phyloP scores from a whole-genome alignment of 2,329 filamentous ascomycete genomes.

The Didymella sp. region DNA sequence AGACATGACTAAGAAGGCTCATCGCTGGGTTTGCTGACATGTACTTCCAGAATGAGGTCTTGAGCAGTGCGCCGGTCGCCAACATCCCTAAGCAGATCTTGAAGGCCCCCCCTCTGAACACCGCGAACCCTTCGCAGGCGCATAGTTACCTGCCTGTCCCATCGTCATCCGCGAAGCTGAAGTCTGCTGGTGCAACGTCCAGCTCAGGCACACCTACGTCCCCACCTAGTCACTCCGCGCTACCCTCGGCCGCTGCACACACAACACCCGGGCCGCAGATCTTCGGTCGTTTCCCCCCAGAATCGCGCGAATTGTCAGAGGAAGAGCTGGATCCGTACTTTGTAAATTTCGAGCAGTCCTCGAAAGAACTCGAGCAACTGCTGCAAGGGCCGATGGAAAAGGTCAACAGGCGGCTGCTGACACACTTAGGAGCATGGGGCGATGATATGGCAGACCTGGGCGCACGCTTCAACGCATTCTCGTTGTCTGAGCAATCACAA shows the following conservation, averaged over 20 bases:
- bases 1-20: constrained; percentile 27
- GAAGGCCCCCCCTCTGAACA: constrained; percentile 92
- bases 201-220: constrained; percentile 62
- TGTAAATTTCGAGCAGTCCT: constrained; percentile 88
- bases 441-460: constrained; percentile 91
- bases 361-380: constrained; percentile 86
- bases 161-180: constrained; percentile 83
- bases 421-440: constrained; percentile 82
- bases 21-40: constrained; percentile 4
- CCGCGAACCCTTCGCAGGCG: constrained; percentile 87
- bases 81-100: constrained; percentile 93
- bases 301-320: constrained; percentile 77
- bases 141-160: constrained; percentile 90
- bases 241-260: constrained; percentile 63
- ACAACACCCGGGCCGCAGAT: constrained; percentile 67
- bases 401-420: constrained; percentile 87
- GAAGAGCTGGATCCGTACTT: constrained; percentile 96
- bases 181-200: constrained; percentile 57
- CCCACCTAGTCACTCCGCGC: constrained; percentile 59
- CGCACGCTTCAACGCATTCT: constrained; percentile 96
- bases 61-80: constrained; percentile 87
- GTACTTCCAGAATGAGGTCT: constrained; percentile 79
- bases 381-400: constrained; percentile 95
- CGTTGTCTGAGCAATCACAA: constrained; percentile 87
- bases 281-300: constrained; percentile 82